Conservation (phyloP, 306 rosid species). For the Trifolium fragiferum region DNA sequence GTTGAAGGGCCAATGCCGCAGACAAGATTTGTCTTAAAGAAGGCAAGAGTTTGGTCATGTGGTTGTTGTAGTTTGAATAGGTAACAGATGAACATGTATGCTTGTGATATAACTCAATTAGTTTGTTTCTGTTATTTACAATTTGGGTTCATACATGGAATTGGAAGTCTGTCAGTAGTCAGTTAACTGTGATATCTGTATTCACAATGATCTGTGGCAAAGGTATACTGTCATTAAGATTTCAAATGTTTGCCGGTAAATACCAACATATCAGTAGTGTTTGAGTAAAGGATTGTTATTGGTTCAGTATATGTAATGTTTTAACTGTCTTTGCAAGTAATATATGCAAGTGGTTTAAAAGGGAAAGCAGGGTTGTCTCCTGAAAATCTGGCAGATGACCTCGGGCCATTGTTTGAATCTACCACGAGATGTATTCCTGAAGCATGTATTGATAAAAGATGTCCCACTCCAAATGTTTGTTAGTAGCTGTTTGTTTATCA, state of each 20-base stretch:
- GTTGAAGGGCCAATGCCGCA: constrained; percentile 99
- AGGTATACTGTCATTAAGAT: constrained; percentile 24
- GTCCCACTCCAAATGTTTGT: too few relatives aligned
- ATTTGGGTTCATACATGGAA: constrained; percentile 11
- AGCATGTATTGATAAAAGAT: too few relatives aligned
- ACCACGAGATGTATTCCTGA: too few relatives aligned
- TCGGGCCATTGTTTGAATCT: too few relatives aligned
- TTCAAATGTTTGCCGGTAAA: constrained; percentile 10
- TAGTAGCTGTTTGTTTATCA: too few relatives aligned
- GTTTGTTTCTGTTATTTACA: not conserved
- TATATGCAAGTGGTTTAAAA: too few relatives aligned
- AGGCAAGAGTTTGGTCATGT: constrained; percentile 97
- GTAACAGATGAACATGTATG: constrained; percentile 95
- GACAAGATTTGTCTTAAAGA: constrained; percentile 98
- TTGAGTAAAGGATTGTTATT: constrained; percentile 17
- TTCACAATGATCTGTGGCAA: constrained; percentile 25
- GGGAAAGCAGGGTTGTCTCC: too few relatives aligned
- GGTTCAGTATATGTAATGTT: too few relatives aligned
- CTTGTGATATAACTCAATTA: constrained; percentile 31
- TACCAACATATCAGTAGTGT: constrained; percentile 26
- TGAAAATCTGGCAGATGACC: too few relatives aligned
- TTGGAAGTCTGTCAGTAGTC: constrained; percentile 11
- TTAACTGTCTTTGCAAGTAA: too few relatives aligned
- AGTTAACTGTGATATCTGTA: constrained; percentile 18
- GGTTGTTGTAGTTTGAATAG: constrained; percentile 96